Conservation (phyloP, 805 yeast species). For the Starmerella lactis-condensi region DNA sequence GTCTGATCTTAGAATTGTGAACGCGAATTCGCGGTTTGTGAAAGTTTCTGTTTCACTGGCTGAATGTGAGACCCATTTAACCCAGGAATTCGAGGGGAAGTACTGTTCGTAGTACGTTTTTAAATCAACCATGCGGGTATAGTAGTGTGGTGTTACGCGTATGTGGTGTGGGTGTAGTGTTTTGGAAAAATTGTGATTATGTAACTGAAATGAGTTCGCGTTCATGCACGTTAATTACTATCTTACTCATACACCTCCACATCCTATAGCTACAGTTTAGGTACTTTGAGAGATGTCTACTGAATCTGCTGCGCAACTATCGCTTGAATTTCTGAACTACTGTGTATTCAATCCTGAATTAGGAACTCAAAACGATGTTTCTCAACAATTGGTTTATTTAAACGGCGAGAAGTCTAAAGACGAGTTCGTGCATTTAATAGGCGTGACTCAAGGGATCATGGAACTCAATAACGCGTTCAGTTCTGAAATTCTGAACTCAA, state of each 20-base stretch:
- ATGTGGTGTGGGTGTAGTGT: too few relatives aligned
- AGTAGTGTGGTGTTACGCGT: too few relatives aligned
- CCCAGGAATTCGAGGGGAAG: conserved; percentile 62
- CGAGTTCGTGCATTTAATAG: conserved; percentile 11
- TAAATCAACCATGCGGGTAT: conserved; percentile 8
- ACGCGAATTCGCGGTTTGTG: conserved; percentile 82
- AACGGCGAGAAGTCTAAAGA: conserved; percentile 2
- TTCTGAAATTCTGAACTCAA: too few relatives aligned
- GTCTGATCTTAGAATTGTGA: conserved; percentile 38
- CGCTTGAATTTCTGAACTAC: too few relatives aligned
- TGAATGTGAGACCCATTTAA: conserved; percentile 78
- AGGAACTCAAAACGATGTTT: conserved; percentile 14
- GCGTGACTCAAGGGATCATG: conserved; percentile 17
- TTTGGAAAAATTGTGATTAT: too few relatives aligned
- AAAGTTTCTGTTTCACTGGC: conserved; percentile 58
- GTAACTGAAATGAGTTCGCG: too few relatives aligned
- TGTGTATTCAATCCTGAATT: conserved; percentile 16
- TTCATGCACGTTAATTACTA: too few relatives aligned
- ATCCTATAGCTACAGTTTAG: too few relatives aligned
- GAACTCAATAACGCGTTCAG: conserved; percentile 16
- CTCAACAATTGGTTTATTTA: conserved; percentile 13
- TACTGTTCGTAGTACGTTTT: conserved; percentile 23
- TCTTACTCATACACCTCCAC: too few relatives aligned
- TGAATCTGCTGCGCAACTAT: too few relatives aligned
- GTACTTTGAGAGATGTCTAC: too few relatives aligned